Evolutionary conservation across 2,329 filamentous ascomycete genomes (phyloP), one percentile per base, ranked within the genome.

Genomic region (Fusarium verticillioides): DNA sequence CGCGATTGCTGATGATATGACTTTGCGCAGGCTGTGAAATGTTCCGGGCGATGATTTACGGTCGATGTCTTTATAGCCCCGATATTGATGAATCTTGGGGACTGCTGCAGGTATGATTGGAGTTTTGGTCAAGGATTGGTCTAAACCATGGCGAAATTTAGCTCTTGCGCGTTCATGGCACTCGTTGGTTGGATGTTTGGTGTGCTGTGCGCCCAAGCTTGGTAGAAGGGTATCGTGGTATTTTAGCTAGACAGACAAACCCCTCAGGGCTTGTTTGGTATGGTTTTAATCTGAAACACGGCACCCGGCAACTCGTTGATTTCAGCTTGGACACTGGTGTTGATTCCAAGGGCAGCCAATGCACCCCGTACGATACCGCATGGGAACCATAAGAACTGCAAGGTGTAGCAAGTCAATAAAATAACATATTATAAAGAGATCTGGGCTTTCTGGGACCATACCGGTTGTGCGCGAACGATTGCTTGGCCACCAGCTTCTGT

Each of bases 261-360:
- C 60, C 71, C 53, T 64, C 66, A 70, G 69, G 78, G 85, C 93
- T 79, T 89, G 83, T 83, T 94, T 32, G 90, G 88, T 58, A 92
- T 85, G 43, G 94, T 96, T 85, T 97, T 97, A 81, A 99, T 98
- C 84, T 99, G 96, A 82, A 99, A 99, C 2, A 95, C 94, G 40
- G 96, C 96, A 10, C 89, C 89, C 1, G 96, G 96, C 61, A 99
- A 86, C 81, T 97, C 96, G 63, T 87, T 92, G 61, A 93, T 93
- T 84, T 98, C 96, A 9, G 95, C 96, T 77, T 97, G 94, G 4
- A 99, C 96, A 3, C 92, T 97, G 15, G 95, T 95, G 77, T 92
- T 92, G 77, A 98, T 95, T 10, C 96, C 96, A 85, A 99, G 86
- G 57, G 93, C 95, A n/a, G 95, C 92, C 56, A 99, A 85, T n/a